Conservation (phyloP, 2,329 filamentous ascomycete species). For the Penicillium sp. region DNA sequence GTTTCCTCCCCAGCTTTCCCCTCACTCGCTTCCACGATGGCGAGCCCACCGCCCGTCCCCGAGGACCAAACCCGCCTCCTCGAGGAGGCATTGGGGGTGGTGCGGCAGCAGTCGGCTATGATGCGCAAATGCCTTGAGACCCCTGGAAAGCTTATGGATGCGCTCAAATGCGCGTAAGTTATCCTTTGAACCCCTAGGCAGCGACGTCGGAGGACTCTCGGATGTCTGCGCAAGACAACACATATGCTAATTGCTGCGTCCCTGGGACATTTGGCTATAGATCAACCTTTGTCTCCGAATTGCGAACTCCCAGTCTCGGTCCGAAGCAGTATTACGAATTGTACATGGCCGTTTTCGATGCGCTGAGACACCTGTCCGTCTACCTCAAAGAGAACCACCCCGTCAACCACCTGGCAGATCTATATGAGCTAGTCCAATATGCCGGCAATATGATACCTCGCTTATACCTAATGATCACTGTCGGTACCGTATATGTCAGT, state of each 20-base stretch:
- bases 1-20: conserved; percentile 16
- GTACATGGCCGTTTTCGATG: conserved; percentile 99
- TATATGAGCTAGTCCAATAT: conserved; percentile 97
- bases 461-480: conserved; percentile 97
- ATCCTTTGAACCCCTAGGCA: conserved; percentile 21
- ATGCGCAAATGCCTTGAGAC: conserved; percentile 98
- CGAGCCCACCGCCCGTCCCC: conserved; percentile 54
- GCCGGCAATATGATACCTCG: conserved; percentile 95
- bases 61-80: conserved; percentile 87
- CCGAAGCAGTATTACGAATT: conserved; percentile 99
- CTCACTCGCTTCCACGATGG: conserved; percentile 39
- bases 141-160: conserved; percentile 98
- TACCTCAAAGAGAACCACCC: conserved; percentile 97
- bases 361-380: conserved; percentile 88
- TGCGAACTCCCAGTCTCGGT: conserved; percentile 93
- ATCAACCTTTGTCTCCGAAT: conserved; percentile 95
- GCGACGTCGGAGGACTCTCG: conserved; percentile 13
- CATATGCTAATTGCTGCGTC: conserved; percentile 13
- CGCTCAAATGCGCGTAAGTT: conserved; percentile 95
- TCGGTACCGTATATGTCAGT: conserved; percentile 99
- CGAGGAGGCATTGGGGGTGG: conserved; percentile 92
- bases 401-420: conserved; percentile 92
- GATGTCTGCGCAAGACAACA: conserved; percentile 9
- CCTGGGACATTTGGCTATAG: conserved; percentile 45
- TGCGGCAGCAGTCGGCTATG: conserved; percentile 91